Base-by-base conservation (phyloP, 2,329 filamentous ascomycete genomes). In the Pseudopithomyces maydicus region DNA sequence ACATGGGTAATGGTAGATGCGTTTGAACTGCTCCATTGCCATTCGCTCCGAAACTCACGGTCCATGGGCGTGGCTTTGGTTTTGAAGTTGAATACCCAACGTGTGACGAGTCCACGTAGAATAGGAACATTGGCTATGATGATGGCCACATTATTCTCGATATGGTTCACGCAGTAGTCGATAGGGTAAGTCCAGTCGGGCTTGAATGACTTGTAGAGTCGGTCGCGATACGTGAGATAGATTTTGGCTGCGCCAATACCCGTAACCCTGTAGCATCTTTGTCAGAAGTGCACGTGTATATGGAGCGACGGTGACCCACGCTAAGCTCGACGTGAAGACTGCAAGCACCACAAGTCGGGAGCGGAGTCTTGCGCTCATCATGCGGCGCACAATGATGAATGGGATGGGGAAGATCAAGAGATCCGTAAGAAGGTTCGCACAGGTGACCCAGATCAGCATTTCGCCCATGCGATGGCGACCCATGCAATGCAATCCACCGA, bases 161-260 rank as follows among this genome's bases (percentile, higher is more conserved):
- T 73, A 59, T 78, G 75, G 51, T 69, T 78, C 65, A 77, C 75
- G 57, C 74, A 77, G 61, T 70, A 78, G 59, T 76, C 73, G 57
- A 77, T 77, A 7, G 71, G 70, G 47, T 75, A 78, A n/a, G 75
- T 78, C 75, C 75, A 78, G 58, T 78, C 75, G 5, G 72, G 65
- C 14, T 72, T 66, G 57, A 71, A 73, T 6, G 71, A 58, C 2
- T 59, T 65, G 58, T 67, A 77, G 12, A 78, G 72, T 15, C 75
- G 74, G 61, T 77, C 75, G 52, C 73, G 73, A 57, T 78, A 77
- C 2, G 73, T 72, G 8, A 77, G 66, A 54, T 76, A 77, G 33
- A 78, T 76, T 58, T 78, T 78, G 20, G 73, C 74, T 10, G 69
- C 75, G 45, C 75, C 74, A 36, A 77, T 76, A 14, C 55, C 71